Evolutionary conservation across 116 monocot species (phyloP), one percentile per base, ranked within the genome.

Genomic region (Trichopus zeylanicus): DNA sequence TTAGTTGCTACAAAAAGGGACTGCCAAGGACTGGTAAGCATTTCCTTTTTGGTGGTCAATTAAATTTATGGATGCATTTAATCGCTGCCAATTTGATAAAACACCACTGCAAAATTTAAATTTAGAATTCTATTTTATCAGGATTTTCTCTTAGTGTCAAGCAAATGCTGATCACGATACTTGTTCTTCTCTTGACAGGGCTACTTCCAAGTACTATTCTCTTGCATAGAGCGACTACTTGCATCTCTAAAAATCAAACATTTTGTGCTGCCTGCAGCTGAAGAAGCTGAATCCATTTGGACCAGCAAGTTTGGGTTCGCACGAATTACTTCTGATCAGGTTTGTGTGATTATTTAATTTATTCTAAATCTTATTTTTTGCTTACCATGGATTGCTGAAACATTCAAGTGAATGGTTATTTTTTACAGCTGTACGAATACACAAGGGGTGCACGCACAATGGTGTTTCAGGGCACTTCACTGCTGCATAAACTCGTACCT

Each of bases 1-100:
- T 56, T 97, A 60, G 97, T 87, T 62, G 87, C 97, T 25, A 97
- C 97, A 62, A 75, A 53, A 19, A 78, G 66, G 61, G 87, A 84
- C 38, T 37, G 46, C 46, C 92, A 92, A 72, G 81, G 87, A 7
- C 33, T 65, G 81, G 92, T 92, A 35, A 74, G 25, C 32, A n/a
- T 24, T 4, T 33, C 8, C 8, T 33, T 4, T 33, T 5, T 5
- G 32, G 8, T 33, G 6, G 4, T 33, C 32, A 5, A 33, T 33
- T 8, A 5, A 4, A 33, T 33, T 33, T 33, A 33, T 33, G 6
- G 8, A 33, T 33, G 32, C 32, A 33, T 33, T 33, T 5, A 33
- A 8, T 33, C 8, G 32, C 32, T n/a, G n/a, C n/a, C n/a, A 33
- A 33, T 33, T 33, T 33, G 8, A 5, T 33, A 33, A 8, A 5